Percentiles rank a stretch among this genome's conserved stretches.
These are phyloP conservation scores for Trichoderma virens DNA, from an alignment of 495 filamentous ascomycete species.

Conservation along the genomic window DNA sequence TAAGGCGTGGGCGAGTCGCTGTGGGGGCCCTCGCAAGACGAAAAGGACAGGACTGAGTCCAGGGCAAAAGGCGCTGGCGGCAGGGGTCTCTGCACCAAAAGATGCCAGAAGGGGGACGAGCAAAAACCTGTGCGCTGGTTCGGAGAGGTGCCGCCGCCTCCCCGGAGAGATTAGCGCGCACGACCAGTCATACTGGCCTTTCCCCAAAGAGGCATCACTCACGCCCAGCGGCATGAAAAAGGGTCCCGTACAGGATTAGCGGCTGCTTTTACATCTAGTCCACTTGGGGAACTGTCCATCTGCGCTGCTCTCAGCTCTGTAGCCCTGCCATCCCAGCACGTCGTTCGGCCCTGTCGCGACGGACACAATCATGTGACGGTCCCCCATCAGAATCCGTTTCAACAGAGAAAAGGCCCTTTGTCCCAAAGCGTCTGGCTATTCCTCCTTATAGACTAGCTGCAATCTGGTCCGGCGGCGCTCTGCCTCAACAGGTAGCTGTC, in stretches of 20 bases:
- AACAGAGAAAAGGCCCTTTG: not conserved
- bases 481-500: not conserved
- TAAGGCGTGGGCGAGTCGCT: not conserved
- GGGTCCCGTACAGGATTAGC: not conserved
- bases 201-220: not conserved
- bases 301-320: constrained; percentile 1
- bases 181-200: not conserved
- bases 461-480: not conserved
- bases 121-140: not conserved
- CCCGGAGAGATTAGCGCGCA: constrained; percentile 5
- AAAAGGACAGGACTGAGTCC: not conserved
- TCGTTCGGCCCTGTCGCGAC: constrained; percentile 1
- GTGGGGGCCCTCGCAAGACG: not conserved
- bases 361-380: constrained; percentile 7
- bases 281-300: not conserved
- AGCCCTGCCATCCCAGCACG: constrained; percentile 1
- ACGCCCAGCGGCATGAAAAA: too few relatives aligned
- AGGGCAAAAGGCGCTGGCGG: not conserved
- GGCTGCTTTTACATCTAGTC: not conserved
- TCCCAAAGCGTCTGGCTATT: not conserved
- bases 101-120: not conserved
- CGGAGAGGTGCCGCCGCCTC: constrained; percentile 7
- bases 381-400: not conserved
- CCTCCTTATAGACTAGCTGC: not conserved
- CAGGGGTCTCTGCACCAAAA: not conserved